Conservation (phyloP, 306 rosid genomes). For the Lagenaria siceraria region DNA sequence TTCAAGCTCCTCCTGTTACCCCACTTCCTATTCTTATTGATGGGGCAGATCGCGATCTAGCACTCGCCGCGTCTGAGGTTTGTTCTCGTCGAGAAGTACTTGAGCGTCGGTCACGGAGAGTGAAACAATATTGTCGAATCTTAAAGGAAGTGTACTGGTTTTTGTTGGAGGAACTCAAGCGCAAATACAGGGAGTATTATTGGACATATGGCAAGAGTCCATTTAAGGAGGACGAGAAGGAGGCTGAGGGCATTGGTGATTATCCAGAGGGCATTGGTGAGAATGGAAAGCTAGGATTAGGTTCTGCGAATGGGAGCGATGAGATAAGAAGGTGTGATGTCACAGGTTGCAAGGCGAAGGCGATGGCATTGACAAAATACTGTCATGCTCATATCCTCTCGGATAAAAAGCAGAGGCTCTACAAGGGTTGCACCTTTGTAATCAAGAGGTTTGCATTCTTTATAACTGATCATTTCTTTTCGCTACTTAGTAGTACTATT, state of each 20-base stretch:
- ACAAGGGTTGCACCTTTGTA: conserved; percentile 42
- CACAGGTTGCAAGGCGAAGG: conserved; percentile 31
- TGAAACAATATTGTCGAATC: conserved; percentile 20
- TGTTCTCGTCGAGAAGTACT: conserved; percentile 11
- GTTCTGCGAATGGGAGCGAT: conserved; percentile 15
- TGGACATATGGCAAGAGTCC: conserved; percentile 74
- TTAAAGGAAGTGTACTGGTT: conserved; percentile 44
- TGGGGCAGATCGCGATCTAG: conserved; percentile 2
- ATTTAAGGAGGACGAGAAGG: conserved; percentile 30
- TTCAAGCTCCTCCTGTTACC: conserved; percentile 9
- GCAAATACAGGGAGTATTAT: conserved; percentile 37
- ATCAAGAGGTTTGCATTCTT: conserved; percentile 34
- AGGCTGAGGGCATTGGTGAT: conserved; percentile 3
- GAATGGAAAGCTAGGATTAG: conserved; percentile 17
- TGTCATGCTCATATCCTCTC: conserved; percentile 56
- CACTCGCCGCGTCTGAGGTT: background rate
- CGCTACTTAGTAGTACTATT: background rate
- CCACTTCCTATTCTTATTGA: conserved; percentile 8
- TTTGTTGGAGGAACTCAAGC: conserved; percentile 43
- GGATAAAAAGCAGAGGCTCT: conserved; percentile 57
- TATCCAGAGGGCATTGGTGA: conserved; percentile 8
- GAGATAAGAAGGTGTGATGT: conserved; percentile 33
- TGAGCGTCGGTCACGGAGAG: conserved; percentile 19
- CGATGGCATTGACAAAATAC: conserved; percentile 59
- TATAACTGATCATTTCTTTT: background rate